Evolutionary conservation across 1,139 yeast species (phyloP), one percentile per base, ranked within the genome.

Genomic region (Pneumocystis canis): DNA sequence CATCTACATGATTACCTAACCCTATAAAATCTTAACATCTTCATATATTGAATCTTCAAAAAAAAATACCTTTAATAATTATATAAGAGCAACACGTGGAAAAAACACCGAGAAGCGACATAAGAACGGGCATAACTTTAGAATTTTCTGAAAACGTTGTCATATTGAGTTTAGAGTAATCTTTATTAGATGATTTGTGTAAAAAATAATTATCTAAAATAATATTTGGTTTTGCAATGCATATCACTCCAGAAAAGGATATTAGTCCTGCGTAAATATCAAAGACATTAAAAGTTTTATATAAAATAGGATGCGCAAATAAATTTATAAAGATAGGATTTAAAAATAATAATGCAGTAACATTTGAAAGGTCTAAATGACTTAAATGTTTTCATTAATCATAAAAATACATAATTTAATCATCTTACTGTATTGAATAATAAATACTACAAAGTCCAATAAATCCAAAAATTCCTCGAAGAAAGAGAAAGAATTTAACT

Each of bases 1-100:
- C 89, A 72, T 89, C 95, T 5, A 89, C 92, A 58, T 81, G 75
- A 67, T 80, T 81, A 28, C 96, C 95, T 58, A 89, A 86, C 68
- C 31, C 54, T 47, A 11, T 25, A 47, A 5, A 25, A 47, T 25
- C 20, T 47, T 25, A 47, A 11, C 25, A 5, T 41, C 5, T 25
- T 47, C 3, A 39, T 39, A 39, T 39, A 39, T 16, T 18, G 3
- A 3, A 6, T n/a, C 25, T 39, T n/a, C 39, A 35, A 39, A 32
- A 37, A 9, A 3, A 18, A 14, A 25, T 11, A 47, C 81, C 82
- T 54, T 95, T 76, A 64, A 89, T 80, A 9, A 84, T 76, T 59
- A 89, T 84, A 75, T 84, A 85, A 4, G 89, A 94, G 4, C 78
- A 71, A 32, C 87, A 82, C 0, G 89, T 87, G 1, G 90, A 90